These are phyloP conservation scores for Daldinia caldariorum DNA, from an alignment of 495 filamentous ascomycete species.

Conservation along the genomic window DNA sequence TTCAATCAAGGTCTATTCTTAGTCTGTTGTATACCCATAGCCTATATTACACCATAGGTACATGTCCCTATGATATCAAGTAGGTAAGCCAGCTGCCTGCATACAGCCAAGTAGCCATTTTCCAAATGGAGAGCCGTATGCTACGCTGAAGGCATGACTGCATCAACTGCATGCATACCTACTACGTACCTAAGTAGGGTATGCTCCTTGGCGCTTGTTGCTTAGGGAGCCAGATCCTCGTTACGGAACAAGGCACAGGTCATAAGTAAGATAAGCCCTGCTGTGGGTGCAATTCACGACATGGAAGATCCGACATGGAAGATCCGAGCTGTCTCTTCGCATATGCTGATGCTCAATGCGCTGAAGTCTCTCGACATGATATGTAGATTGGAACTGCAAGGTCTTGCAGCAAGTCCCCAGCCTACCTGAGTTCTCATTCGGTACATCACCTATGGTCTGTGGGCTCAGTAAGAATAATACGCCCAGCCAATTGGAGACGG, in stretches of 20 bases:
- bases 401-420: constrained; percentile 33
- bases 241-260: constrained; percentile 30
- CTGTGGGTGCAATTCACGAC: constrained; percentile 12
- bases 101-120: constrained; percentile 21
- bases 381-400: constrained; percentile 16
- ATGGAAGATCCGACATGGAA: constrained; percentile 21
- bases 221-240: constrained; percentile 28
- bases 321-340: constrained; percentile 19
- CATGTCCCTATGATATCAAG: constrained; percentile 26
- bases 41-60: constrained; percentile 25
- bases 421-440: constrained; percentile 28
- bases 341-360: constrained; percentile 18
- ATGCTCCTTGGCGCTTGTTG: constrained; percentile 26
- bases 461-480: constrained; percentile 26
- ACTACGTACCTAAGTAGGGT: constrained; percentile 2
- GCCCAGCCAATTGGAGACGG: constrained; percentile 30
- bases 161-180: constrained; percentile 36
- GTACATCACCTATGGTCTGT: constrained; percentile 34
- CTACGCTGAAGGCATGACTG: constrained; percentile 43
- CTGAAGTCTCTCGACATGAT: constrained; percentile 34
- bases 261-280: constrained; percentile 37
- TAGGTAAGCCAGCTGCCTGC: constrained; percentile 20
- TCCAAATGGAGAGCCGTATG: constrained; percentile 34
- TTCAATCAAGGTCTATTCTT: constrained; percentile 18
- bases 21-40: constrained; percentile 16